These are phyloP conservation scores for Selenicereus undatus DNA, from an alignment of 148 eudicot genomes.

Conservation along the genomic window DNA sequence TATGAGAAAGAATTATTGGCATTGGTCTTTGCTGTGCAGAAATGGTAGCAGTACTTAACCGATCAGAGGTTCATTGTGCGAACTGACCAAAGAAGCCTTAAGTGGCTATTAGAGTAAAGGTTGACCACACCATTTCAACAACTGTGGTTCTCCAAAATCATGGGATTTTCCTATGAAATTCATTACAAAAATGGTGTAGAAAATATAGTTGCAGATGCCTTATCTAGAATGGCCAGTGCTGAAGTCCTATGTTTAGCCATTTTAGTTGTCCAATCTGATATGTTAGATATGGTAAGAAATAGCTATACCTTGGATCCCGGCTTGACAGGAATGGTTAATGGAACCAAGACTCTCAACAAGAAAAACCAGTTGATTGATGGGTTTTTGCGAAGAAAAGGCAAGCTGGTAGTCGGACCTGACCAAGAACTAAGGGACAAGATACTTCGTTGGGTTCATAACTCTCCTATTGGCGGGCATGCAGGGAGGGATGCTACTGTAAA, in stretches of 20 bases:
- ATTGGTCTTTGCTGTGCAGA: background rate
- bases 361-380: background rate
- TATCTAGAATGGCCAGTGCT: background rate
- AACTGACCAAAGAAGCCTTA: background rate
- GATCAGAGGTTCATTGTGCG: background rate
- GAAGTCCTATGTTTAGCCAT: background rate
- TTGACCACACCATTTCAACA: background rate
- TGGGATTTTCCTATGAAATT: background rate
- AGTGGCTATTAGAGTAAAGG: background rate
- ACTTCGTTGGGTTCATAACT: background rate
- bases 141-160: background rate
- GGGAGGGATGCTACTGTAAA: background rate
- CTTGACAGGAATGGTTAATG: too few species aligned
- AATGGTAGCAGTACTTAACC: background rate
- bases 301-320: background rate
- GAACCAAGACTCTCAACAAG: too few species aligned
- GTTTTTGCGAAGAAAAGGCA: background rate
- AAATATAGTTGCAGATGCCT: background rate
- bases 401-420: background rate
- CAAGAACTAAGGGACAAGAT: background rate
- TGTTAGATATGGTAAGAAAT: background rate
- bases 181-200: background rate
- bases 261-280: background rate
- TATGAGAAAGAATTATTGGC: conserved; percentile 4
- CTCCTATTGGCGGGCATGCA: background rate